Evolutionary conservation across 257 asterid species (phyloP).

Genomic region (Penstemon eatonii): DNA sequence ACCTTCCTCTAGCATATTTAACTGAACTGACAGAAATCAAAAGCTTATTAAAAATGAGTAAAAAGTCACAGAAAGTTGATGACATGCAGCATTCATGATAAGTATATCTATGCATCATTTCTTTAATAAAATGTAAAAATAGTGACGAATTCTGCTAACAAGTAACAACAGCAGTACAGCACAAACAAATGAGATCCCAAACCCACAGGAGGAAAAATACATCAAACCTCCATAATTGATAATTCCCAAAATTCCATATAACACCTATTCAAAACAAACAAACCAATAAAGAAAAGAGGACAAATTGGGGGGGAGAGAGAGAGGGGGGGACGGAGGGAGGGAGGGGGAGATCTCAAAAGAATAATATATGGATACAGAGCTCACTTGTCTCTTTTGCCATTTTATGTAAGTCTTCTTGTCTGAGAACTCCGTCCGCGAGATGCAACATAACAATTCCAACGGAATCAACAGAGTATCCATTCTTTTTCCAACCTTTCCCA

Average conservation of each 20-base stretch:
- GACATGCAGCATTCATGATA: slow-evolving; percentile 1
- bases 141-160: slow-evolving; percentile 13
- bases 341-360: slow-evolving; percentile 15
- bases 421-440: slow-evolving; percentile 88
- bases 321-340: slow-evolving; percentile 5
- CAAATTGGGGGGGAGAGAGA: neutral
- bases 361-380: slow-evolving; percentile 28
- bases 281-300: slow-evolving; percentile 12
- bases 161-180: neutral
- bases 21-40: slow-evolving; percentile 81
- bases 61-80: slow-evolving; percentile 13
- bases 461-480: slow-evolving; percentile 94
- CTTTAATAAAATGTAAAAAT: slow-evolving; percentile 11
- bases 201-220: slow-evolving; percentile 22
- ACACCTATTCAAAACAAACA: neutral
- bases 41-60: slow-evolving; percentile 29
- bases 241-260: neutral
- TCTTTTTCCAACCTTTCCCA: slow-evolving; percentile 94
- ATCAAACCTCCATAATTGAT: slow-evolving; percentile 3
- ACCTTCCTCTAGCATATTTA: slow-evolving; percentile 97
- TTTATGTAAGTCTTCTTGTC: slow-evolving; percentile 92
- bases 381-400: slow-evolving; percentile 99
- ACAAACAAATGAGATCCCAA: slow-evolving; percentile 14
- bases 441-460: slow-evolving; percentile 84
- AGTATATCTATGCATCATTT: slow-evolving; percentile 23